Evolutionary conservation across 208 protist species (phyloP), one percentile per base, ranked within the genome.

Genomic region (Endotrypanum monterogeii): DNA sequence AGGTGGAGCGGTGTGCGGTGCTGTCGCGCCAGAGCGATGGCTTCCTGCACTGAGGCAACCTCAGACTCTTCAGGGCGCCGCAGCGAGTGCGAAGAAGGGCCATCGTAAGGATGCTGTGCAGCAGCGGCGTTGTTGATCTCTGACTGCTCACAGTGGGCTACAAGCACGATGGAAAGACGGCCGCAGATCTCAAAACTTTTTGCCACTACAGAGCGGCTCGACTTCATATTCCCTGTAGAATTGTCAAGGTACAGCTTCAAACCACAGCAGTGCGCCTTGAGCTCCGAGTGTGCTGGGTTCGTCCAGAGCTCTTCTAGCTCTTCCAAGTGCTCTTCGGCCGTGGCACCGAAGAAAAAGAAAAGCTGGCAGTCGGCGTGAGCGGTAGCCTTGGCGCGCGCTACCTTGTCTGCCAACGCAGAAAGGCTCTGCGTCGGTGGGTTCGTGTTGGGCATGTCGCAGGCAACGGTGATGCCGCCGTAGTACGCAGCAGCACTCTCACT

Each of bases 391-490:
- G 88, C 82, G 30, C 84, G 85, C 0, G 63, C 74, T 12, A 95
- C 87, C 73, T 97, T 97, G 54, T 97, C 89, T 8, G 74, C 78
- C 12, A 97, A 68, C 0, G 87, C 83, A 1, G 76, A 78, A 72
- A 95, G 87, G 37, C 84, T 89, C 69, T 94, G 85, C 58, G 91
- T 95, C 3, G 91, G 93, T 28, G 93, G 93, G 44, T 76, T 79
- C 12, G 93, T 97, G 83, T 97, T 97, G 39, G 93, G 93, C 90
- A 95, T 95, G 65, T 97, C 93, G 71, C 91, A 95, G 52, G 83
- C 86, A 3, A 77, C 87, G 9, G 90, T 87, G 48, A 98, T 85
- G 67, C 97, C 97, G 71, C 97, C 97, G 58, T 89, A 87, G 66
- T 93, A 85, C 23, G 97, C 97, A n/a, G 96, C 90, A 23, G 82